Conservation (phyloP, 768 basidiomycete genomes). For the Suillus luteus region DNA sequence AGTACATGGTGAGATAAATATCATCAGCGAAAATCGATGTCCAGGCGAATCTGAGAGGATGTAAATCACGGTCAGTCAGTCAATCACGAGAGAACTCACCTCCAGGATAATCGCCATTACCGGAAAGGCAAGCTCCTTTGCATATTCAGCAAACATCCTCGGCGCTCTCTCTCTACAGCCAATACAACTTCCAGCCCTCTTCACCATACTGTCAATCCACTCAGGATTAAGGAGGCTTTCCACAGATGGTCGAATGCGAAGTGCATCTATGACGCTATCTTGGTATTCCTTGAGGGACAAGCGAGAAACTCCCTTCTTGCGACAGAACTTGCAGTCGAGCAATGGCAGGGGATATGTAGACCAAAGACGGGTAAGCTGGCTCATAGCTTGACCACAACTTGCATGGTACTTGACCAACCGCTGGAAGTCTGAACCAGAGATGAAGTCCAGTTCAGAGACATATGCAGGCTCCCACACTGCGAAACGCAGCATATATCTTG, state of each 20-base stretch:
- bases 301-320: constrained; percentile 37
- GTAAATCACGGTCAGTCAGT: not conserved
- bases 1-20: not conserved
- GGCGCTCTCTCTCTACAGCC: constrained; percentile 33
- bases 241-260: constrained; percentile 34
- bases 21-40: constrained; percentile 8
- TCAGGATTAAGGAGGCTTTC: constrained; percentile 32
- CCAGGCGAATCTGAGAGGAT: constrained; percentile 5
- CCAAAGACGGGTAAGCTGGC: constrained; percentile 35
- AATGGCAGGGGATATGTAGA: constrained; percentile 32
- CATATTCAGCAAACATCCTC: constrained; percentile 32
- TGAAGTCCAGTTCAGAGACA: constrained; percentile 38
- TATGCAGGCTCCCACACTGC: constrained; percentile 36
- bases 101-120: constrained; percentile 32
- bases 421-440: constrained; percentile 40
- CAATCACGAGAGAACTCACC: constrained; percentile 20
- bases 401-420: constrained; percentile 39
- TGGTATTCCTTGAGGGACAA: constrained; percentile 34
- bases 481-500: constrained; percentile 37
- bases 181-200: constrained; percentile 33
- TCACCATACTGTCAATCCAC: constrained; percentile 34
- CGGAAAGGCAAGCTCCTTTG: constrained; percentile 29
- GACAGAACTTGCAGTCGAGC: constrained; percentile 37
- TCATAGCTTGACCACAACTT: constrained; percentile 36
- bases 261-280: constrained; percentile 35